Percentiles rank a stretch among this genome's conserved stretches.
Conservation (phyloP, 192 early-diverging fungal genomes). For the Coemansia asiatica region DNA sequence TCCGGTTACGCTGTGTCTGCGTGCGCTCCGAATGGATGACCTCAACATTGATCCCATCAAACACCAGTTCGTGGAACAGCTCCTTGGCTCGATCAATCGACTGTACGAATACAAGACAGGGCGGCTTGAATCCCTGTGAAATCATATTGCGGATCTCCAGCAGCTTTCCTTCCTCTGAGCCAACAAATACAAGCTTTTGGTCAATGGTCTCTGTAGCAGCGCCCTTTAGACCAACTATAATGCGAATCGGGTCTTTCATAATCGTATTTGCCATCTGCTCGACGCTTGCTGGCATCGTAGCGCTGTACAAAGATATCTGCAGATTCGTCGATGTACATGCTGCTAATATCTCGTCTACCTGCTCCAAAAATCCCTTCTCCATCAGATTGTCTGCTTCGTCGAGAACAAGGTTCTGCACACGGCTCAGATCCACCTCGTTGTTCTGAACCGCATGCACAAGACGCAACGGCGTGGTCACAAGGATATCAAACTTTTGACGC, state of each 20-base stretch:
- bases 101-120: conserved; percentile 94
- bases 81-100: conserved; percentile 97
- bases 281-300: conserved; percentile 88
- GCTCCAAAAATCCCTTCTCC: conserved; percentile 82
- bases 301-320: conserved; percentile 88
- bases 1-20: conserved; percentile 86
- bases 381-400: conserved; percentile 85
- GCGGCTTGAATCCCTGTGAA: conserved; percentile 76
- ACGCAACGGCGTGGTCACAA: conserved; percentile 90
- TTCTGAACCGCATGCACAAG: conserved; percentile 85
- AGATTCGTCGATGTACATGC: conserved; percentile 74
- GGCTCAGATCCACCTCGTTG: conserved; percentile 72
- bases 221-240: conserved; percentile 87
- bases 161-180: conserved; percentile 92
- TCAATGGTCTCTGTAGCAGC: conserved; percentile 88
- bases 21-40: conserved; percentile 97
- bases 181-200: conserved; percentile 87
- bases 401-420: conserved; percentile 71
- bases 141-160: conserved; percentile 89
- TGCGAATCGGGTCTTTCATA: conserved; percentile 85
- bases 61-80: conserved; percentile 92
- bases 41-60: conserved; percentile 97
- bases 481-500: conserved; percentile 82
- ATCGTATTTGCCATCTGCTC: conserved; percentile 89
- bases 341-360: conserved; percentile 84